Percentiles rank a stretch among this genome's conserved stretches.
Evolutionary conservation across 805 yeast species (phyloP).

Genomic region (Clavispora phyllophila): DNA sequence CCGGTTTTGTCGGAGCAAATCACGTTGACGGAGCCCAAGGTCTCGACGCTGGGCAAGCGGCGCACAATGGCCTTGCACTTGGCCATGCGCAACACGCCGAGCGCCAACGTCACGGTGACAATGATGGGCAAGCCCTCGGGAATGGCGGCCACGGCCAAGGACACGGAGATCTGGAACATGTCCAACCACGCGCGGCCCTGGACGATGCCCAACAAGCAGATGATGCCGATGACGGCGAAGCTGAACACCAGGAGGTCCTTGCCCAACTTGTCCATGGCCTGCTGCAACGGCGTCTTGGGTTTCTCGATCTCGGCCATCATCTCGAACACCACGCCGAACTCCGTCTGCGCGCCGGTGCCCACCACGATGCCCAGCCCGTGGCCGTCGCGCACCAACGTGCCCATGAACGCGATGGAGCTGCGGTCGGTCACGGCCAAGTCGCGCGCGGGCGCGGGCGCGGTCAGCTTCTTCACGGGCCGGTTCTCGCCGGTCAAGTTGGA

Average conservation of each 20-base stretch:
- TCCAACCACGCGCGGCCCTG: constrained; percentile 96
- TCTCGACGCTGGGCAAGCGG: constrained; percentile 91
- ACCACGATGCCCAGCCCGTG: constrained; percentile 91
- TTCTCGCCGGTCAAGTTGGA: constrained; percentile 95
- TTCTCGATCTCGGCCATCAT: constrained; percentile 95
- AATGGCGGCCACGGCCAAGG: constrained; percentile 97
- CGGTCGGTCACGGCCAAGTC: constrained; percentile 63
- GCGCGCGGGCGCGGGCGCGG: constrained; percentile 32
- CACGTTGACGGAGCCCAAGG: constrained; percentile 90
- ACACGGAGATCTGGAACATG: constrained; percentile 96
- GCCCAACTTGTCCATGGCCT: constrained; percentile 93
- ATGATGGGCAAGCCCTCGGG: constrained; percentile 98
- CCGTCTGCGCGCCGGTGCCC: constrained; percentile 85
- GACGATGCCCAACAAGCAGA: constrained; percentile 80
- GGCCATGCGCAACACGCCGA: constrained; percentile 97
- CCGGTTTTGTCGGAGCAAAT: constrained; percentile 92
- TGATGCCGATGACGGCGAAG: constrained; percentile 84
- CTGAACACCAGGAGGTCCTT: constrained; percentile 81
- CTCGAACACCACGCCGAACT: constrained; percentile 89
- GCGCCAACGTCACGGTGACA: constrained; percentile 93
- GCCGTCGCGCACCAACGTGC: constrained; percentile 94
- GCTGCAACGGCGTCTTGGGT: constrained; percentile 96
- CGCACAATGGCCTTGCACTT: constrained; percentile 89
- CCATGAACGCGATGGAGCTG: constrained; percentile 86
- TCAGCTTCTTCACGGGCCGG: constrained; percentile 71